Conservation (phyloP, 179 eudicot genomes). For the Camellia oleifera region DNA sequence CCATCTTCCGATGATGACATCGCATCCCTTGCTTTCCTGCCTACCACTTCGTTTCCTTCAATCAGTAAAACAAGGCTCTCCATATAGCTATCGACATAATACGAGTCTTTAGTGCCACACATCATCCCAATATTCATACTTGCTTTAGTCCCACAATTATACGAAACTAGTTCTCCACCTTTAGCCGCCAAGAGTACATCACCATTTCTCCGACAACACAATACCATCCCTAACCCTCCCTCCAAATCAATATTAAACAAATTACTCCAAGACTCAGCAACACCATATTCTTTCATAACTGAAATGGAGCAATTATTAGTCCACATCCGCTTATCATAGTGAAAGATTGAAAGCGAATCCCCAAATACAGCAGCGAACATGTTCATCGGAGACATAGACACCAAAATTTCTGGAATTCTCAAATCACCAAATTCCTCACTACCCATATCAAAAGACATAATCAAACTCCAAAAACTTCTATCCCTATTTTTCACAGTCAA, state of each 20-base stretch:
- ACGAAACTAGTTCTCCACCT: constrained; percentile 3
- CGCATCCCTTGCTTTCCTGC: too few species aligned
- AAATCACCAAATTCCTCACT: too few species aligned
- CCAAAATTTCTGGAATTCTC: too few species aligned
- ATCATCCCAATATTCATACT: neutral
- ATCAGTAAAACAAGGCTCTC: constrained; percentile 3
- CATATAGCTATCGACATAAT: neutral
- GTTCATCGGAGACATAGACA: too few species aligned
- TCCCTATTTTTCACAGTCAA: too few species aligned
- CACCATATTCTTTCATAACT: neutral
- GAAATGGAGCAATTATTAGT: neutral
- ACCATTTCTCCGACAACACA: neutral
- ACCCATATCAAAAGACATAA: too few species aligned
- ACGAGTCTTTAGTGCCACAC: constrained; percentile 8
- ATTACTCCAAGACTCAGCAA: neutral
- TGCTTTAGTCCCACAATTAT: neutral
- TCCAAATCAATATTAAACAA: neutral
- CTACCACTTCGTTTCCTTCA: too few species aligned
- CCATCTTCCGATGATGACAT: too few species aligned
- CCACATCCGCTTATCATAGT: neutral
- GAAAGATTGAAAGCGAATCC: too few species aligned
- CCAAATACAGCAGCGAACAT: too few species aligned
- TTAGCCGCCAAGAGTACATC: neutral
- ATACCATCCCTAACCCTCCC: constrained; percentile 4
- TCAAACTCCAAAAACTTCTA: too few species aligned